A percentile compares a stretch with the other conserved stretches of the same genome.
phyloP scores from a whole-genome alignment of 2,329 filamentous ascomycete species.

The Aspergillus luchuensis region DNA sequence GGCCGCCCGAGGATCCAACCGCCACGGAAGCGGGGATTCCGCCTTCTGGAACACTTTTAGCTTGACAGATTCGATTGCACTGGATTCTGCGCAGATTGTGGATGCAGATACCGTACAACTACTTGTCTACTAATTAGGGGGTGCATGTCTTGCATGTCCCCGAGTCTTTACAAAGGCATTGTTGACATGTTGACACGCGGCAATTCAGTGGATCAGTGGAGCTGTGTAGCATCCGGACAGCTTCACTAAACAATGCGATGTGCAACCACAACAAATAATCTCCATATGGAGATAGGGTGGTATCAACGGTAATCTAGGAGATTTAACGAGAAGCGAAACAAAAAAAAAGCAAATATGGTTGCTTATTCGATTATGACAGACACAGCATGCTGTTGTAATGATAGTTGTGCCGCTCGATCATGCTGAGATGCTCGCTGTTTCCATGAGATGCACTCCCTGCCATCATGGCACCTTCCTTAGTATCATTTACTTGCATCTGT shows the following conservation, averaged over 20 bases:
- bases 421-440: background rate
- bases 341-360: background rate
- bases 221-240: background rate
- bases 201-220: background rate
- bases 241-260: background rate
- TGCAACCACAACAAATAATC: background rate
- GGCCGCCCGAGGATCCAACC: conserved; percentile 11
- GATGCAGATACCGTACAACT: background rate
- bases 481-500: background rate
- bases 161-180: background rate
- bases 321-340: background rate
- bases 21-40: conserved; percentile 24
- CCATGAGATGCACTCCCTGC: background rate
- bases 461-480: background rate
- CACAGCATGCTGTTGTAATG: no score
- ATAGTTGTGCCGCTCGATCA: background rate
- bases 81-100: background rate
- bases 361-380: background rate
- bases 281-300: background rate
- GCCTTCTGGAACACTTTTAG: background rate
- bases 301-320: background rate
- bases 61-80: background rate
- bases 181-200: background rate
- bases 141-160: no score
- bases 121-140: no score